Evolutionary conservation across 148 eudicot genomes (phyloP).

Genomic region (Rhododendron ferrugineum): DNA sequence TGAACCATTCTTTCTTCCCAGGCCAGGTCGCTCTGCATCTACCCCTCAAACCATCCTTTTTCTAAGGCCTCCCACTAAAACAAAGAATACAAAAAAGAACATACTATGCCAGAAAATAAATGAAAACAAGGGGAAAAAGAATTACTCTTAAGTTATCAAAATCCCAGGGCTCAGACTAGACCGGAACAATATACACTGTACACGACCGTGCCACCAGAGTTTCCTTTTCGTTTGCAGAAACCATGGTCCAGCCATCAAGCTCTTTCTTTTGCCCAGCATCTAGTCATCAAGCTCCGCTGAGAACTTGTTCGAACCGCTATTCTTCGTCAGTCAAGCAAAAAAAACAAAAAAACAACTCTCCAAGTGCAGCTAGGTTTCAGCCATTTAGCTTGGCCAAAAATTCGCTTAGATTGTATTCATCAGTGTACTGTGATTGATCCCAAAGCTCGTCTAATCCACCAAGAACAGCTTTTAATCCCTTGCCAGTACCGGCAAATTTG

Average conservation of each 20-base stretch:
- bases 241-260: neutral
- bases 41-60: slow-evolving; percentile 6
- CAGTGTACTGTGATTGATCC: slow-evolving; percentile 98
- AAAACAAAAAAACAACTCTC: slow-evolving; percentile 32
- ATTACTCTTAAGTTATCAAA: slow-evolving; percentile 8
- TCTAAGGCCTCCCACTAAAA: neutral
- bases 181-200: slow-evolving; percentile 19
- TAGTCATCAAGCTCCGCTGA: slow-evolving; percentile 47
- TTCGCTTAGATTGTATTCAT: slow-evolving; percentile 83
- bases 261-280: neutral
- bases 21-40: neutral
- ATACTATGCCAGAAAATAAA: neutral
- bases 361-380: slow-evolving; percentile 7
- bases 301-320: slow-evolving; percentile 51
- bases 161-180: slow-evolving; percentile 11
- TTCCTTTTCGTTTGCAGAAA: neutral
- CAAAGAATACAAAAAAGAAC: neutral
- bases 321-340: slow-evolving; percentile 58
- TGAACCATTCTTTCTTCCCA: neutral
- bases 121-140: neutral
- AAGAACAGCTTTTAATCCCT: slow-evolving; percentile 88
- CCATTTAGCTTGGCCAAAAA: slow-evolving; percentile 76
- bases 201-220: neutral
- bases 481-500: slow-evolving; percentile 52
- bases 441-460: slow-evolving; percentile 96